Percentiles rank a stretch among this genome's conserved stretches.
phyloP scores from a whole-genome alignment of 768 basidiomycete species.

The Leccinellum rugosiceps region DNA sequence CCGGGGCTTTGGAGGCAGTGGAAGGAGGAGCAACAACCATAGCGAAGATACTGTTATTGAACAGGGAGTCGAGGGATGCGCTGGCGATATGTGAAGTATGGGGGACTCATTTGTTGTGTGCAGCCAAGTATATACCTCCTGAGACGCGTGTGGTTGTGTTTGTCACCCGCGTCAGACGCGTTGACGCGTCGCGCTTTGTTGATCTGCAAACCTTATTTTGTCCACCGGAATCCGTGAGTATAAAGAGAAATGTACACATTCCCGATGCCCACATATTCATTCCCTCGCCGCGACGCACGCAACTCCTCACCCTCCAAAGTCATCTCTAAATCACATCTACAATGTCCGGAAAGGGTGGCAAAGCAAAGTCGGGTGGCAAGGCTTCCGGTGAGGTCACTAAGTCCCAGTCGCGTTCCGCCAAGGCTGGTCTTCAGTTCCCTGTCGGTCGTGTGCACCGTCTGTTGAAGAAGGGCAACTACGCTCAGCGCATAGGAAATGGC shows the following conservation, averaged over 20 bases:
- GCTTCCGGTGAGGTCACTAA: slow-evolving; percentile 39
- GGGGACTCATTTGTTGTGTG: not conserved
- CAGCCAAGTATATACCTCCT: slow-evolving; percentile 18
- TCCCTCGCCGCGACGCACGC: not conserved
- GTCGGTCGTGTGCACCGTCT: slow-evolving; percentile 63
- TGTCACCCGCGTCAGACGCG: slow-evolving; percentile 32
- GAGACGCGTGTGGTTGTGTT: slow-evolving; percentile 39
- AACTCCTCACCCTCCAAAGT: not conserved
- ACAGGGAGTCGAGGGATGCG: slow-evolving; percentile 7
- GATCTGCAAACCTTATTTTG: slow-evolving; percentile 36
- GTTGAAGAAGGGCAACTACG: slow-evolving; percentile 58
- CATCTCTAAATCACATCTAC: slow-evolving; percentile 17
- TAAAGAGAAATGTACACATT: slow-evolving; percentile 24
- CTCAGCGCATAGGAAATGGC: slow-evolving; percentile 53
- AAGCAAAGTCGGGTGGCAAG: slow-evolving; percentile 69
- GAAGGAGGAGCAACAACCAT: slow-evolving; percentile 63
- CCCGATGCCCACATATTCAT: slow-evolving; percentile 7
- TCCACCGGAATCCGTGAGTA: slow-evolving; percentile 17
- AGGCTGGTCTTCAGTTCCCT: slow-evolving; percentile 45
- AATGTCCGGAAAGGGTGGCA: slow-evolving; percentile 45
- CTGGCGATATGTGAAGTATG: slow-evolving; percentile 13
- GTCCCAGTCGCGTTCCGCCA: slow-evolving; percentile 38
- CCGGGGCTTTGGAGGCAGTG: slow-evolving; percentile 40
- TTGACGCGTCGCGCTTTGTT: slow-evolving; percentile 38
- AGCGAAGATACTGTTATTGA: slow-evolving; percentile 17